Evolutionary conservation across 371 early-diverging fungal species (phyloP), one percentile per base, ranked within the genome.

Genomic region (Circinella umbellata): DNA sequence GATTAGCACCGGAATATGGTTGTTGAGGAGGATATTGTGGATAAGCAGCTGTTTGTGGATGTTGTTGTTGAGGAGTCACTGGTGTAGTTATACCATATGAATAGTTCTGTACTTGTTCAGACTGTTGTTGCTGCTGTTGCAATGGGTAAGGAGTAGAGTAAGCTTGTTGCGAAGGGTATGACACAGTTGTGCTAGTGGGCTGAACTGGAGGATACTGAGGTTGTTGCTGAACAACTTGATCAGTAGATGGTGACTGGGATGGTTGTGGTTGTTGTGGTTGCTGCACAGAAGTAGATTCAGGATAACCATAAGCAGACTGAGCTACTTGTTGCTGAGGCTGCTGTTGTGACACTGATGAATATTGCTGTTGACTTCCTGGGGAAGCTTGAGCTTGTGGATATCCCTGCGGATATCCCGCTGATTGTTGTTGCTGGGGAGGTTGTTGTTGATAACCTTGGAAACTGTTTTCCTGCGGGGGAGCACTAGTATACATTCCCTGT

Each of bases 391-490:
- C 57, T 5, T 57, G 68, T 36, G 63, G 68, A 51, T 59, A 63
- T 68, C n/a, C 18, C 59, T 63, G 64, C 64, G 64, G 72, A 20
- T 57, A 59, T 46, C 48, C 51, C 14, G 51, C 15, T 14, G 51
- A 15, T 11, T 67, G 68, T 46, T 64, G 68, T 42, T 66, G 71
- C 37, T 68, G 68, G 13, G 42, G 63, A 35, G 42, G 69, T 51
- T 57, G 68, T 37, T 73, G 69, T 36, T 67, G 68, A 53, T 68
- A 68, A 13, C 38, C 48, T 39, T 65, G 67, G 36, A 42, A 48
- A 62, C 48, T 63, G 63, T 48, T 17, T 35, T 59, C 42, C 39
- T 51, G 27, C 47, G 63, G 53, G 34, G 63, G 39, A 20, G n/a
- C 63, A 37, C 47, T 54, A 57, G 20, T 63, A n/a, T 70, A 67